Evolutionary conservation across 2,329 filamentous ascomycete genomes (phyloP), one percentile per base, ranked within the genome.

Genomic region (Monosporascus sp.): DNA sequence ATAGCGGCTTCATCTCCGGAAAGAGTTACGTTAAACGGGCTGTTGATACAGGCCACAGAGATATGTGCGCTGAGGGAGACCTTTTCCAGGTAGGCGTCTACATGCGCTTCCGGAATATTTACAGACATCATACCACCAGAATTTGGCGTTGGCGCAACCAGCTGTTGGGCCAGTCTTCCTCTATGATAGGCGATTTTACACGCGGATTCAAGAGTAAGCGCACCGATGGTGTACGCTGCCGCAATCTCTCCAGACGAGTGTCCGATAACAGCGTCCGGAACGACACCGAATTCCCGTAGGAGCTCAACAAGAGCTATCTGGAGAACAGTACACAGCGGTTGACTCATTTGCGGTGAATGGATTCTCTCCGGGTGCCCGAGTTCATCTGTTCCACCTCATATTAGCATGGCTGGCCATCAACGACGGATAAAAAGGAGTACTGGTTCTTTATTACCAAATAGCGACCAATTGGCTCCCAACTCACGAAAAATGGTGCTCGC

Each of bases 31-130:
- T 63, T 71, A 2, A 54, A 53, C 0, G 67, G 69, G 2, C 66
- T 68, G 55, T 75, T 76, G 35, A 70, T 58, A 46, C 71, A 75
- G 2, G 70, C 74, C n/a, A 73, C 61, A 2, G 58, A 58, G 2
- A 68, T 54, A 3, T 51, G 55, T 3, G 47, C 48, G 9, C 20
- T 17, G 7, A 55, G 54, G 7, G 45, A 52, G 26, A 55, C 50
- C 31, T 56, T 50, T 2, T 45, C 51, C 1, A 53, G 3, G 17
- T 58, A 58, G 3, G 48, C 24, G 45, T 37, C 50, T 5, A 38
- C 48, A 14, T 50, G 15, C 8, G 3, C 14, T n/a, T 50, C 48
- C n/a, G 18, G 3, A 26, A 50, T 3, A 28, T 50, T 50, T 5
- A 50, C 48, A 4, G 48, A 50, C 35, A 50, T 50, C 48, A 50